Base-by-base conservation (phyloP, 2,329 filamentous ascomycete species). In the Hirsutella minnesotensis region DNA sequence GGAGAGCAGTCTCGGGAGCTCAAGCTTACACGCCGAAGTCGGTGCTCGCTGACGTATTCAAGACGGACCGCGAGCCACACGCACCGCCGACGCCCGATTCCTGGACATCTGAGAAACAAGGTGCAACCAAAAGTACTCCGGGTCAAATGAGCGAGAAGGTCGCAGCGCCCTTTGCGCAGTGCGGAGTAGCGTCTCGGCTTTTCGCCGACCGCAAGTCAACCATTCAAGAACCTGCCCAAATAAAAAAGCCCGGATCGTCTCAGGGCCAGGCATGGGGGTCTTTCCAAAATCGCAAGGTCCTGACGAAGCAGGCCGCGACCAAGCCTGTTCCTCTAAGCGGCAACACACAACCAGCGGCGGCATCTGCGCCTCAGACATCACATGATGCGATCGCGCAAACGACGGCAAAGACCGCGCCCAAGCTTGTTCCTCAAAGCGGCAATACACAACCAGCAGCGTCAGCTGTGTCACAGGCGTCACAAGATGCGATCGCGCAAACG, bases 1-100 rank as follows among this genome's bases (percentile, higher is more conserved):
- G 24, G 38, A 18, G 3, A 4, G 16, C 24, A 5, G n/a, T 7
- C 45, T n/a, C 39, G 47, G 41, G 40, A 18, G 16, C 16, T 5
- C 15, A 16, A 18, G 33, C 44, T 22, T 42, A 46, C 34, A 43
- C 53, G 37, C 59, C 57, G 12, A 58, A 49, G 18, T 53, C 57
- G 2, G 49, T 60, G 7, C 49, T 62, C 30, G 57, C 59, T 3
- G 53, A 61, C 30, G 58, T 59, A n/a, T 55, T 62, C 48, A 60
- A 52, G 40, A 50, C 54, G 38, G 50, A 55, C 35, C 50, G 50
- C 39, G 43, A 51, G 16, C 51, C 56, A n/a, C 50, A 44, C 22
- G 42, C 51, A 5, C 51, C 56, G 9, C 46, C 49, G 21, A 55
- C 56, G 4, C 55, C 58, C 3, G 47, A 44, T 20, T 52, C 55